These are phyloP conservation scores for Litsea cubeba DNA, from an alignment of 164 flowering plant genomes.

Conservation along the genomic window DNA sequence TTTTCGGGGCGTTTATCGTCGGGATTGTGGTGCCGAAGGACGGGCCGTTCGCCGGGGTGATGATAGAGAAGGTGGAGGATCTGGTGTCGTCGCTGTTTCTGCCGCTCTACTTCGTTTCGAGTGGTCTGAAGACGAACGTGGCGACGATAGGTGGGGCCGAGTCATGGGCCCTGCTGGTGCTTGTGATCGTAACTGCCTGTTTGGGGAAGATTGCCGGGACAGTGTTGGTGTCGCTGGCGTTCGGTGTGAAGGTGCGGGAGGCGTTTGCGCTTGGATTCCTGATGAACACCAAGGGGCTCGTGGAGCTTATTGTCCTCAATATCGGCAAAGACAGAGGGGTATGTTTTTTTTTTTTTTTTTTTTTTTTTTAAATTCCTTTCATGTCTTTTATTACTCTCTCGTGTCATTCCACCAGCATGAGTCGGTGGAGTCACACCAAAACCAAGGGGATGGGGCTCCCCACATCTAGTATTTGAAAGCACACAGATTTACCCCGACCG, in stretches of 20 bases:
- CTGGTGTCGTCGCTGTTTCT: constrained; percentile 22
- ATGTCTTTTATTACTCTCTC: no score
- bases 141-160: constrained; percentile 23
- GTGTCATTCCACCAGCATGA: no score
- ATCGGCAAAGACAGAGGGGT: constrained; percentile 31
- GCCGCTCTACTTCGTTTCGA: constrained; percentile 29
- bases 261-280: constrained; percentile 25
- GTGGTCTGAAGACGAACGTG: constrained; percentile 27
- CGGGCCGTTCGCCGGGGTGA: constrained; percentile 21
- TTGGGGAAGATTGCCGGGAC: constrained; percentile 27
- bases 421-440: no score
- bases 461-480: no score
- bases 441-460: no score
- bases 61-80: constrained; percentile 31
- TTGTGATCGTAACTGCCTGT: constrained; percentile 20
- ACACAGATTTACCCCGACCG: no score
- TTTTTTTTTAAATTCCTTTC: background rate
- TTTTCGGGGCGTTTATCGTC: constrained; percentile 25
- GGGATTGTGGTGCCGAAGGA: constrained; percentile 26
- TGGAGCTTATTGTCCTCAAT: constrained; percentile 36
- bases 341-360: background rate
- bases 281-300: constrained; percentile 35
- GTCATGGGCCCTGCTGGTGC: constrained; percentile 25
- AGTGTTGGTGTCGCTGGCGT: constrained; percentile 7
- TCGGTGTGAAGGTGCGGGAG: constrained; percentile 16